Percentiles rank a stretch among this genome's conserved stretches.
Evolutionary conservation across 2,329 filamentous ascomycete species (phyloP).

Genomic region (Aspergillus sp.): DNA sequence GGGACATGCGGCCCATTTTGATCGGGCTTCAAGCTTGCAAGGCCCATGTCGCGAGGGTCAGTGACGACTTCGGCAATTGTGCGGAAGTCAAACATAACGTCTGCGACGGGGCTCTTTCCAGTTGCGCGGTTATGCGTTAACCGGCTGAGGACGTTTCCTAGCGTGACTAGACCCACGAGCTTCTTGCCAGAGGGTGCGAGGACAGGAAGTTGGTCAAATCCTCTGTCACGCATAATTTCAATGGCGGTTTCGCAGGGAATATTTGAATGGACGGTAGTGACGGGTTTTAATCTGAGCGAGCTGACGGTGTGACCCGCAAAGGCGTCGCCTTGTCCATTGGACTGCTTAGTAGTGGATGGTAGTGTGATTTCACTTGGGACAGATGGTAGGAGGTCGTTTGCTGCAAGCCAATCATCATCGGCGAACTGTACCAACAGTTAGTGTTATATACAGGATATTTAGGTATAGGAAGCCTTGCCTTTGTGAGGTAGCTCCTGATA

Average conservation of each 20-base stretch:
- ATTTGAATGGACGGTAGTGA: slow-evolving; percentile 77
- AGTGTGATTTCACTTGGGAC: slow-evolving; percentile 53
- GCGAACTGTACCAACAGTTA: slow-evolving; percentile 65
- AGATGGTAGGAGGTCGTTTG: slow-evolving; percentile 83
- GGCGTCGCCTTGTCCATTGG: slow-evolving; percentile 61
- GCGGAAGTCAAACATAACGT: slow-evolving; percentile 97
- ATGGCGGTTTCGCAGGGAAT: slow-evolving; percentile 83
- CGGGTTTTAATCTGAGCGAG: slow-evolving; percentile 85
- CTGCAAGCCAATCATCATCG: slow-evolving; percentile 97
- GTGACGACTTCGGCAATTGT: slow-evolving; percentile 87
- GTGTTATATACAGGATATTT: not conserved
- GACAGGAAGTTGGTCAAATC: slow-evolving; percentile 96
- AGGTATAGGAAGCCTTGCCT: slow-evolving; percentile 50
- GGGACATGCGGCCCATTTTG: slow-evolving; percentile 27
- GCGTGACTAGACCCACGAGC: slow-evolving; percentile 89
- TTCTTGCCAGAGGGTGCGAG: slow-evolving; percentile 69
- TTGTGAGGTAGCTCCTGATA: slow-evolving; percentile 95
- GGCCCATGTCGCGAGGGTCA: slow-evolving; percentile 72
- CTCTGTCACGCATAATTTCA: slow-evolving; percentile 97
- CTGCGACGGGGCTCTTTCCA: slow-evolving; percentile 72
- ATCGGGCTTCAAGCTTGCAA: slow-evolving; percentile 29
- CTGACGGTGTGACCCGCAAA: slow-evolving; percentile 80
- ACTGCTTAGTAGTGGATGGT: slow-evolving; percentile 31
- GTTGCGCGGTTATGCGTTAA: slow-evolving; percentile 82
- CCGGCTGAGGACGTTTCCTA: slow-evolving; percentile 91